phyloP scores from a whole-genome alignment of 2,329 filamentous ascomycete genomes.

The Trichophyton rubrum region DNA sequence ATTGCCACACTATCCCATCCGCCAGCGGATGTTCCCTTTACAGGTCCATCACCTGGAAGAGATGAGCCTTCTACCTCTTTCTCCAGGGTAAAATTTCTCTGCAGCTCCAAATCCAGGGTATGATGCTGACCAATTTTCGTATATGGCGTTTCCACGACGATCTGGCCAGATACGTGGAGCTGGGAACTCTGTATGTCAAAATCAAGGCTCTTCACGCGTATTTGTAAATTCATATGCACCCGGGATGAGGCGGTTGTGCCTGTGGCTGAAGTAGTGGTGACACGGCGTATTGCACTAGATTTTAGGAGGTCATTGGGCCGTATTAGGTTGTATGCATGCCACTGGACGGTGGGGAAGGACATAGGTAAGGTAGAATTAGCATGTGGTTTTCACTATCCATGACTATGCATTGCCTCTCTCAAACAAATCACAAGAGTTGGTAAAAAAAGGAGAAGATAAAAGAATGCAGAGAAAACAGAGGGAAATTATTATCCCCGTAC shows the following conservation, averaged over 20 bases:
- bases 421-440: not conserved
- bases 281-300: constrained; percentile 53
- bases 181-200: constrained; percentile 57
- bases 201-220: constrained; percentile 53
- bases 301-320: constrained; percentile 51
- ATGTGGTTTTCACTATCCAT: not conserved
- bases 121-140: constrained; percentile 57
- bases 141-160: constrained; percentile 53
- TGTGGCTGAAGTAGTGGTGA: constrained; percentile 45
- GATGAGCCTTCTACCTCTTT: constrained; percentile 49
- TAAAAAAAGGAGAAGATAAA: not conserved
- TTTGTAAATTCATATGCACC: constrained; percentile 52
- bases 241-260: constrained; percentile 52
- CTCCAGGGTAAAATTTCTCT: constrained; percentile 75
- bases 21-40: constrained; percentile 17
- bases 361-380: not conserved
- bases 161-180: constrained; percentile 55
- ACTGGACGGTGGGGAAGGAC: constrained; percentile 32
- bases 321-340: constrained; percentile 65
- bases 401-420: not conserved
- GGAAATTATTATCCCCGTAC: constrained; percentile 27
- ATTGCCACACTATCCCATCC: constrained; percentile 86
- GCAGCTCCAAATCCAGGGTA: constrained; percentile 71
- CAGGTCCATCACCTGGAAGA: constrained; percentile 19
- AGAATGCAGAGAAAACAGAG: not conserved